Conservation (phyloP, 2,329 filamentous ascomycete species). For the Fusarium nematophilum region DNA sequence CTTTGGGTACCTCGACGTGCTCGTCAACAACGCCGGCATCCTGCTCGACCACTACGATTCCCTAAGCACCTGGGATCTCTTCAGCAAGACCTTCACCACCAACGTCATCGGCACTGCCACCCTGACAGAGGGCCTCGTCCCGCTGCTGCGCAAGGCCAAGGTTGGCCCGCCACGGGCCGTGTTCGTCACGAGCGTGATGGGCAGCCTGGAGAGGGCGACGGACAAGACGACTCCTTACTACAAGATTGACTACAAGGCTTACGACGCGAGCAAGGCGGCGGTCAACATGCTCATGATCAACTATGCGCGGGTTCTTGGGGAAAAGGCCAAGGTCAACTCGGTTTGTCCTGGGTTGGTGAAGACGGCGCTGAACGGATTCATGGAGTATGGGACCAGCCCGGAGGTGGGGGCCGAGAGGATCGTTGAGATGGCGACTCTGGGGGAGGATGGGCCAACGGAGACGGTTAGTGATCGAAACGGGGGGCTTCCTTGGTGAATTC, state of each 20-base stretch:
- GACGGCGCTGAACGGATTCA: slow-evolving; percentile 43
- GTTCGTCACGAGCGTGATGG: slow-evolving; percentile 53
- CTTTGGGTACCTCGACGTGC: slow-evolving; percentile 49
- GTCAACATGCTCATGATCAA: slow-evolving; percentile 54
- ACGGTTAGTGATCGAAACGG: slow-evolving; percentile 45
- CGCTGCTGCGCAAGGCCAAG: slow-evolving; percentile 44
- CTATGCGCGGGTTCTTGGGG: slow-evolving; percentile 47
- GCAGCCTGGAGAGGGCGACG: slow-evolving; percentile 44
- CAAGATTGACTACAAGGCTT: slow-evolving; percentile 46
- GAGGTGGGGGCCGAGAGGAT: slow-evolving; percentile 46
- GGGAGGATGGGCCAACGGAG: slow-evolving; percentile 44
- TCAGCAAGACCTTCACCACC: slow-evolving; percentile 51
- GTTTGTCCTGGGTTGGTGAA: slow-evolving; percentile 53
- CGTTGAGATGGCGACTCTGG: slow-evolving; percentile 46
- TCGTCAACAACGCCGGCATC: slow-evolving; percentile 52
- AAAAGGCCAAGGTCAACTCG: slow-evolving; percentile 50
- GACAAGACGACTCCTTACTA: slow-evolving; percentile 46
- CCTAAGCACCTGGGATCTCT: slow-evolving; percentile 47
- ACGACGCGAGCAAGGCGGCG: slow-evolving; percentile 56
- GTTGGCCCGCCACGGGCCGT: slow-evolving; percentile 49
- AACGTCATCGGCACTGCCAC: slow-evolving; percentile 51
- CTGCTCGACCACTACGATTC: slow-evolving; percentile 39
- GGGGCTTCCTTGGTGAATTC: slow-evolving; percentile 30
- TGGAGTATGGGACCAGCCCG: slow-evolving; percentile 20
- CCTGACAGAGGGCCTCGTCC: slow-evolving; percentile 44